phyloP scores from a whole-genome alignment of 371 early-diverging fungal species.

The Mortierella polycephala region DNA sequence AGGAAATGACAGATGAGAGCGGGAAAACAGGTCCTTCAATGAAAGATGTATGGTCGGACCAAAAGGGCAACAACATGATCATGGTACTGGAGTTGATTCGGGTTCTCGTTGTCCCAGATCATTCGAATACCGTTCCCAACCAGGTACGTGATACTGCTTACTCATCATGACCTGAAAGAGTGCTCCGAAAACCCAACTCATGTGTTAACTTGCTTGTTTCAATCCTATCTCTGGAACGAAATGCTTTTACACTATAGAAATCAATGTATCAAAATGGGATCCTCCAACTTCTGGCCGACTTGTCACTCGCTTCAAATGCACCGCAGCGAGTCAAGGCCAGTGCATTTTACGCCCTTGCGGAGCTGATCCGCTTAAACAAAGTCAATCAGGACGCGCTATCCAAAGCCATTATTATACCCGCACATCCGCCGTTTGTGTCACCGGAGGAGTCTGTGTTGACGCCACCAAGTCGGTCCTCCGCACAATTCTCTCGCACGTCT shows the following conservation, averaged over 20 bases:
- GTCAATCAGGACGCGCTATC: conserved; percentile 80
- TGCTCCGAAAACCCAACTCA: too few species aligned
- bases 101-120: conserved; percentile 89
- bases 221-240: too few species aligned
- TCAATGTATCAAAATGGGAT: conserved; percentile 85
- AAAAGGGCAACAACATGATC: conserved; percentile 86
- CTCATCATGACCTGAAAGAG: too few species aligned
- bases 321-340: conserved; percentile 62
- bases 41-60: conserved; percentile 71
- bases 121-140: conserved; percentile 85
- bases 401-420: conserved; percentile 61
- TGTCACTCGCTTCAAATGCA: conserved; percentile 58
- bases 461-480: conserved; percentile 33
- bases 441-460: conserved; percentile 15
- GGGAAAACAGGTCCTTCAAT: conserved; percentile 58
- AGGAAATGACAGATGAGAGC: conserved; percentile 46
- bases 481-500: conserved; percentile 37
- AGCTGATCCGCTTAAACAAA: conserved; percentile 79
- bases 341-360: conserved; percentile 86
- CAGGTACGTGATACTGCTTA: conserved; percentile 62
- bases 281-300: conserved; percentile 59
- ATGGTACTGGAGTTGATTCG: conserved; percentile 86
- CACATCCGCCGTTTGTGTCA: conserved; percentile 24
- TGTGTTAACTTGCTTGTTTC: too few species aligned
- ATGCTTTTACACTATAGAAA: conserved; percentile 49